Conservation (phyloP, 2,329 filamentous ascomycete genomes). For the Fusarium oxysporum region DNA sequence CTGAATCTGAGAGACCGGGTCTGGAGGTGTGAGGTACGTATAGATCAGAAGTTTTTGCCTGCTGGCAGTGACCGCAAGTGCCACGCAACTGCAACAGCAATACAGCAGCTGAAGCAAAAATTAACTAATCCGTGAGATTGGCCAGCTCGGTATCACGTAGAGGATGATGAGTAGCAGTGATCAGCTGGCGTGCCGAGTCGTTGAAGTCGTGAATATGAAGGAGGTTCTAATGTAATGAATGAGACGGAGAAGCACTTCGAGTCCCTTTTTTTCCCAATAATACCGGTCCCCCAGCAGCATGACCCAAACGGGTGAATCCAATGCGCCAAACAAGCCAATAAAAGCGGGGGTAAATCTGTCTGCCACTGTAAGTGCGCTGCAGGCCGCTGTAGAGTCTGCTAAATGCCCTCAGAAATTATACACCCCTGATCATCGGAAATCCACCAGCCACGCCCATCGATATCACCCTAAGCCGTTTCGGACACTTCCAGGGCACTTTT, state of each 20-base stretch:
- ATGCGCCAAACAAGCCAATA: slow-evolving; percentile 40
- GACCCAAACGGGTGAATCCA: slow-evolving; percentile 33
- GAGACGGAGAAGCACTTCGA: slow-evolving; percentile 45
- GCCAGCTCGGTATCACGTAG: slow-evolving; percentile 9
- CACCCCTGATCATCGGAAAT: slow-evolving; percentile 29
- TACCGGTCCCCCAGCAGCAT: slow-evolving; percentile 34
- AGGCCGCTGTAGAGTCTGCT: slow-evolving; percentile 23
- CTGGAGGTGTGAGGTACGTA: slow-evolving; percentile 39
- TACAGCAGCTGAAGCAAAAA: slow-evolving; percentile 28
- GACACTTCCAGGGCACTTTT: slow-evolving; percentile 34
- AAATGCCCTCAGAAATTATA: slow-evolving; percentile 7
- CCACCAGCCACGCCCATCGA: slow-evolving; percentile 36
- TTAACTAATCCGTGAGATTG: neutral
- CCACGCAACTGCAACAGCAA: slow-evolving; percentile 32
- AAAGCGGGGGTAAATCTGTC: slow-evolving; percentile 13
- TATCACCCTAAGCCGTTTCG: slow-evolving; percentile 45
- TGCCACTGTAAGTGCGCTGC: slow-evolving; percentile 31
- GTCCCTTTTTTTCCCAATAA: slow-evolving; percentile 47
- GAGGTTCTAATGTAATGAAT: slow-evolving; percentile 38
- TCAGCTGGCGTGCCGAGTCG: slow-evolving; percentile 21
- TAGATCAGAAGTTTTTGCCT: slow-evolving; percentile 46
- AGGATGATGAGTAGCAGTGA: slow-evolving; percentile 24
- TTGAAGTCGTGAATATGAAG: slow-evolving; percentile 36
- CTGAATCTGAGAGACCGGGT: slow-evolving; percentile 15
- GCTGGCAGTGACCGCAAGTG: slow-evolving; percentile 38